Evolutionary conservation across 768 basidiomycete genomes (phyloP), one percentile per base, ranked within the genome.

Genomic region (Serpula lacrymans): DNA sequence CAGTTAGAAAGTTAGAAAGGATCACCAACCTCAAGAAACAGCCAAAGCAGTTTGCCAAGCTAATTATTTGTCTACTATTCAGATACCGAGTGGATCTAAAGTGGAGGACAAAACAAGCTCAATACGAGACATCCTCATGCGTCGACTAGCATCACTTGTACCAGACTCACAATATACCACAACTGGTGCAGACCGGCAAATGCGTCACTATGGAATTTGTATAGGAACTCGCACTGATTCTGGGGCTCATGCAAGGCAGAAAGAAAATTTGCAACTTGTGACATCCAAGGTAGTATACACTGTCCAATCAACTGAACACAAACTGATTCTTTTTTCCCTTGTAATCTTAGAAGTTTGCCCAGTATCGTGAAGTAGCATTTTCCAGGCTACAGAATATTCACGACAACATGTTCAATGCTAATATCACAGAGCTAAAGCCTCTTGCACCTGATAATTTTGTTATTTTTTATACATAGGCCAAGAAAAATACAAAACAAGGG

Each of bases 31-130:
- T 1, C 31, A 42, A 32, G 34, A 33, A 7, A 47, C 49, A 11
- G 21, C 42, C 1, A 34, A 47, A 18, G 49, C 51, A 2, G 43
- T 53, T 6, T 46, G 51, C 9, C 45, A 48, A 33, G 39, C 29
- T 18, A 42, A 37, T 4, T 39, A 38, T 13, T 21, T 41, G 5
- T 31, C 46, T 3, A 27, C 7, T 18, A 22, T n/a, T 8, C 12
- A 14, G 5, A n/a, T 8, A 39, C 9, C 17, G 5, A 10, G 11
- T 14, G 11, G 37, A 22, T 11, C 22, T 5, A 6, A 22, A 13
- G 17, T 8, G 14, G 5, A 22, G n/a, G 23, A 28, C 23, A 21
- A 21, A 21, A 14, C 9, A 18, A 11, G 16, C 11, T 25, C 37
- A 13, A 26, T 39, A 6, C 48, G 45, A 12, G 33, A 46, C 5